These are phyloP conservation scores for Talaromyces atroroseus DNA, from an alignment of 2,329 filamentous ascomycete species.

Conservation along the genomic window DNA sequence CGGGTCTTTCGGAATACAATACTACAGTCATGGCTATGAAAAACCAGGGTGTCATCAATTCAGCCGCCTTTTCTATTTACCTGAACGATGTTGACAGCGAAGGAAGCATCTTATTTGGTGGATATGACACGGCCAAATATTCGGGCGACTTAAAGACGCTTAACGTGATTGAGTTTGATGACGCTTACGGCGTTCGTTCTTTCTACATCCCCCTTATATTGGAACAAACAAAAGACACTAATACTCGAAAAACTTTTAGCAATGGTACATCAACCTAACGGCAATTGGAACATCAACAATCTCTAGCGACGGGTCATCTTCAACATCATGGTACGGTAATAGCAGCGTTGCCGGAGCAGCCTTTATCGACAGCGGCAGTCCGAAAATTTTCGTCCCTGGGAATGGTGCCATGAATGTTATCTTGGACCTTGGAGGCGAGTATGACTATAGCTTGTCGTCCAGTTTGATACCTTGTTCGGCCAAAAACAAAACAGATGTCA, in stretches of 20 bases:
- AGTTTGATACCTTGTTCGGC: not conserved
- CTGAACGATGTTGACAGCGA: not conserved
- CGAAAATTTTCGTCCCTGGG: not conserved
- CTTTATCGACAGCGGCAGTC: constrained; percentile 3
- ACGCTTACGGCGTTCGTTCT: not conserved
- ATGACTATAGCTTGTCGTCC: not conserved
- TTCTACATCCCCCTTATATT: too few relatives aligned
- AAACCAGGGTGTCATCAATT: not conserved
- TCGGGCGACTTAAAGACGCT: not conserved
- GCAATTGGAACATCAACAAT: not conserved
- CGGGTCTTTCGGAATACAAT: not conserved
- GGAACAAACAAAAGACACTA: not conserved
- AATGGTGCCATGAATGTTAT: not conserved
- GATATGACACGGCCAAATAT: constrained; percentile 4
- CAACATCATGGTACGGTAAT: not conserved
- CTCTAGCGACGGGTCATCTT: not conserved
- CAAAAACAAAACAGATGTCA: not conserved
- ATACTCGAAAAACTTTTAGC: too few relatives aligned
- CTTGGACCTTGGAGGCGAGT: not conserved
- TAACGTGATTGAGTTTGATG: not conserved
- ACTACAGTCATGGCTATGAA: not conserved
- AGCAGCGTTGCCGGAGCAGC: not conserved
- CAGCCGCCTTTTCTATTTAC: not conserved
- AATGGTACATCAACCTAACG: not conserved
- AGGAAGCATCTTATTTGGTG: constrained; percentile 5